Evolutionary conservation across 2,329 filamentous ascomycete species (phyloP).

Genomic region (Xylariaceae sp.): DNA sequence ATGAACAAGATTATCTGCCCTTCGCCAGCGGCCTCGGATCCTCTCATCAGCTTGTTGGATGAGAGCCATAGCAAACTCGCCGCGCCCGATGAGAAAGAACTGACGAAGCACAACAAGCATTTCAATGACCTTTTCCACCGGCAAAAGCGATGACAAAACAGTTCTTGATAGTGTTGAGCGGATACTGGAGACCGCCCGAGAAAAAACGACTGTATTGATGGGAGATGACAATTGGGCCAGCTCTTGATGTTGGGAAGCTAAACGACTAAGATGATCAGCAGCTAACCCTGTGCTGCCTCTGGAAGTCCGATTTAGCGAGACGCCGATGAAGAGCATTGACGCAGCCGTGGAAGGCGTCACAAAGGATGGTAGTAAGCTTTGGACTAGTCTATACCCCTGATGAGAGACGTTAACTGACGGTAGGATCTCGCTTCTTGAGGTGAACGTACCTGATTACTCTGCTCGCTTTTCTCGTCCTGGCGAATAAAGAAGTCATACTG

Average conservation of each 20-base stretch:
- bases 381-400: constrained; percentile 57
- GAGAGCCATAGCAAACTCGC: constrained; percentile 86
- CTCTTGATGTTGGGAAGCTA: constrained; percentile 66
- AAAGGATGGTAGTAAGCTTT: constrained; percentile 71
- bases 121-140: constrained; percentile 72
- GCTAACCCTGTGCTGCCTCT: constrained; percentile 45
- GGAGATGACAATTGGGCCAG: constrained; percentile 70
- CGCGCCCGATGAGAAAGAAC: constrained; percentile 82
- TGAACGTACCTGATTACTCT: background rate
- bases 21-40: constrained; percentile 69
- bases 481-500: constrained; percentile 84
- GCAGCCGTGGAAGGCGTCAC: constrained; percentile 70
- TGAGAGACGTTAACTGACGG: background rate
- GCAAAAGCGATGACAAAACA: constrained; percentile 77
- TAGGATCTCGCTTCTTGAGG: no score
- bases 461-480: constrained; percentile 41
- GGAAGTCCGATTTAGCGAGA: constrained; percentile 79
- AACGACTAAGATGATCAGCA: constrained; percentile 54
- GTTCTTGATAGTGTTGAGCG: constrained; percentile 80
- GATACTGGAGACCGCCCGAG: constrained; percentile 71
- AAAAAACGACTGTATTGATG: constrained; percentile 68
- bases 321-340: constrained; percentile 88
- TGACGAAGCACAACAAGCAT: constrained; percentile 75
- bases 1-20: constrained; percentile 57
- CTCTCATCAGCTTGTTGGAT: constrained; percentile 82